Conservation (phyloP, 2,329 filamentous ascomycete genomes). For the Scedosporium aurantiacum region DNA sequence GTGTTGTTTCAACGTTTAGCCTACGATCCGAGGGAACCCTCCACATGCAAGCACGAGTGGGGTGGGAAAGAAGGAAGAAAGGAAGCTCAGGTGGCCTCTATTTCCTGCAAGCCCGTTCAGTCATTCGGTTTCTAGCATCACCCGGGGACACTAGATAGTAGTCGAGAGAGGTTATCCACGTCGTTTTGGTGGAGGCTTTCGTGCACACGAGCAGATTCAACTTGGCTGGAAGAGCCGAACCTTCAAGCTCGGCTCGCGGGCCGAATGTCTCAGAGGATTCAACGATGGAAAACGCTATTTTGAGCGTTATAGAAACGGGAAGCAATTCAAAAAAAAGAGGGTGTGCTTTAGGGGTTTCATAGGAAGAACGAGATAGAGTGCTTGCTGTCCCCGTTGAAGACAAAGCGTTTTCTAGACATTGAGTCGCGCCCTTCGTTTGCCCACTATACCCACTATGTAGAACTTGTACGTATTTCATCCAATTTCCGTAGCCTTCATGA, state of each 20-base stretch:
- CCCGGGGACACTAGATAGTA: too few relatives aligned
- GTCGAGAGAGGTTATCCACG: too few relatives aligned
- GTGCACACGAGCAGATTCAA: not conserved
- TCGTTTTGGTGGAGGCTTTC: too few relatives aligned
- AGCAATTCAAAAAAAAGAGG: not conserved
- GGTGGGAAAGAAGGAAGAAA: too few relatives aligned
- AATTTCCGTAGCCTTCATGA: not conserved
- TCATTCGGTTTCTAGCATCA: too few relatives aligned
- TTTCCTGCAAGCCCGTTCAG: too few relatives aligned
- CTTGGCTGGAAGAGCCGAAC: not conserved
- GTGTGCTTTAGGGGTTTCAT: not conserved
- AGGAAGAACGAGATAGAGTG: not conserved
- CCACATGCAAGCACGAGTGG: too few relatives aligned
- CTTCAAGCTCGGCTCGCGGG: not conserved
- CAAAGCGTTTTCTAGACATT: not conserved
- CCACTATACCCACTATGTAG: not conserved
- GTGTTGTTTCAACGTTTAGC: too few relatives aligned
- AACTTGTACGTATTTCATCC: not conserved
- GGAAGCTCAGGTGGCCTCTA: too few relatives aligned
- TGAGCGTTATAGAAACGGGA: not conserved
- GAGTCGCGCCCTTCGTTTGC: too few relatives aligned
- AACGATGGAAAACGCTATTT: not conserved
- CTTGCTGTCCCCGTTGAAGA: not conserved
- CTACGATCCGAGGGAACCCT: too few relatives aligned
- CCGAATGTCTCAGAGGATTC: not conserved